These are phyloP conservation scores for Cucurbita pepo DNA, from an alignment of 306 rosid species.

Conservation along the genomic window DNA sequence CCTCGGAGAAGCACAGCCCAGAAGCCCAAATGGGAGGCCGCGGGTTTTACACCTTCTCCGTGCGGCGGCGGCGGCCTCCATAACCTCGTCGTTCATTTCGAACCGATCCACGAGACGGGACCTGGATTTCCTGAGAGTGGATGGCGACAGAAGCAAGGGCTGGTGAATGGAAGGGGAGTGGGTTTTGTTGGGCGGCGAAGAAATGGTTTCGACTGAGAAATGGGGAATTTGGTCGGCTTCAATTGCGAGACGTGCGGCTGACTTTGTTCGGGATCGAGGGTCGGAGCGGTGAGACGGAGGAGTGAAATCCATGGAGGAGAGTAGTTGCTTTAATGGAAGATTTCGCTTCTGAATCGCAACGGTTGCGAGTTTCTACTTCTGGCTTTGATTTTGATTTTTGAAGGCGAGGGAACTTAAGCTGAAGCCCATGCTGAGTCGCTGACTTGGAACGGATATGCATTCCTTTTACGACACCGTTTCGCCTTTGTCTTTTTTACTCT, in stretches of 20 bases:
- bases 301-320: constrained; percentile 29
- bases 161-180: constrained; percentile 30
- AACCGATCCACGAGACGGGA: constrained; percentile 39
- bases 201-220: constrained; percentile 20
- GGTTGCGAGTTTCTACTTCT: neutral
- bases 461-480: neutral
- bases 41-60: constrained; percentile 36
- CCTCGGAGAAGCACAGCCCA: constrained; percentile 62
- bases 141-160: constrained; percentile 51
- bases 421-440: neutral
- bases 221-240: constrained; percentile 17
- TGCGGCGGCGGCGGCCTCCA: constrained; percentile 19
- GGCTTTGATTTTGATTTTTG: neutral
- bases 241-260: constrained; percentile 21
- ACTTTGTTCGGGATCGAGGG: constrained; percentile 19
- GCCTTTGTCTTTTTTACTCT: neutral
- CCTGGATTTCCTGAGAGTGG: constrained; percentile 40
- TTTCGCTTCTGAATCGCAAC: neutral
- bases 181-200: constrained; percentile 22
- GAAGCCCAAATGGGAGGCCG: constrained; percentile 19
- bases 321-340: neutral
- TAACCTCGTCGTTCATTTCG: constrained; percentile 33
- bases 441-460: neutral
- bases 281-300: constrained; percentile 26
- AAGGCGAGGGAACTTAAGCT: neutral